Base-by-base conservation (phyloP, 208 protist genomes). In the Wallacemonas sp. region DNA sequence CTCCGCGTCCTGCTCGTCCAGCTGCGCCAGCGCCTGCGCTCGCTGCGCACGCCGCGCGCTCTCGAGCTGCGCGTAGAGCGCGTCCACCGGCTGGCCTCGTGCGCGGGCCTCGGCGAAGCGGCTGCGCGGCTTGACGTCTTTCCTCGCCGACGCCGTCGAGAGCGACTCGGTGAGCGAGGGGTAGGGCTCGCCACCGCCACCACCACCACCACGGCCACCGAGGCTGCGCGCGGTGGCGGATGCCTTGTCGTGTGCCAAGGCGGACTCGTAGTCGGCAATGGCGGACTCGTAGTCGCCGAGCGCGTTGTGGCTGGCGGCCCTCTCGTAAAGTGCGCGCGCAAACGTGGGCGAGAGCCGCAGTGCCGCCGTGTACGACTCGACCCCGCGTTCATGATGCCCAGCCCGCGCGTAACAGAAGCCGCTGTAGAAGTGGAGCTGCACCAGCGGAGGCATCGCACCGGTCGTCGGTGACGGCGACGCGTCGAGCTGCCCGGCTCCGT, bases 221-320 rank as follows among this genome's bases (percentile, higher is more conserved):
- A n/a, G 61, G 49, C 70, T 76, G 22, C 65, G 63, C 23, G 61
- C 23, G 26, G 16, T 42, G 42, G 32, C 38, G 22, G 20, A 22
- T 0, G 16, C 59, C 63, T 67, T 33, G 23, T 96, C 88, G 36
- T 66, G 26, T 29, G 73, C 48, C 33, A 96, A 68, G 12, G 89
- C 93, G 2, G 68, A 46, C 28, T 97, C 85, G 72, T 97, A 97
- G 65, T 96, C 88, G 14, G 66, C 62, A 20, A 97, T 91, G 33
- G 93, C 87, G 2, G 45, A 70, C 41, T 38, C 65, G 54, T 92
- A 93, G 61, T 95, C 87, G 11, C 87, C 84, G 14, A 82, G 79
- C 7, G 57, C 50, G 32, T 89, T 93, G 50, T 92, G 78, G 49
- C 87, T 93, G 16, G 89, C 81, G 3, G 84, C 93, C 23, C 77